Conservation (phyloP, 495 filamentous ascomycete genomes). For the Venustampulla echinocandica region DNA sequence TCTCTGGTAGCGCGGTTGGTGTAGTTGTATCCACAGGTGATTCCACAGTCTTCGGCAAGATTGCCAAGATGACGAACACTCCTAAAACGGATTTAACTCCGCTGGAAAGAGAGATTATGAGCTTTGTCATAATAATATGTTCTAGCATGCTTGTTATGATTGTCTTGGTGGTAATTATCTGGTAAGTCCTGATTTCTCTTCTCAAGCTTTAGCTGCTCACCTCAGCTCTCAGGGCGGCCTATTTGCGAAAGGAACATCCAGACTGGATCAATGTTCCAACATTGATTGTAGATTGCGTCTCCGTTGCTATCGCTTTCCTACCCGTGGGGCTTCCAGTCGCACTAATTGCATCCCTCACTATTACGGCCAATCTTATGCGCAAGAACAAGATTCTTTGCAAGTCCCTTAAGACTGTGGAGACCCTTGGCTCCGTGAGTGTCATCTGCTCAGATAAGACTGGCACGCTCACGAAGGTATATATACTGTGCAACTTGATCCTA, state of each 20-base stretch:
- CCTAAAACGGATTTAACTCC: constrained; percentile 52
- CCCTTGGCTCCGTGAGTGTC: constrained; percentile 55
- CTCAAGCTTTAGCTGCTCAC: neutral
- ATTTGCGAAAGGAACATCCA: constrained; percentile 50
- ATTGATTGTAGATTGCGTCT: constrained; percentile 58
- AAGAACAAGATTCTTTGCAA: constrained; percentile 29
- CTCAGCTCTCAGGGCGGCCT: constrained; percentile 41
- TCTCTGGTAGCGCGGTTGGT: constrained; percentile 55
- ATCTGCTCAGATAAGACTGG: constrained; percentile 52
- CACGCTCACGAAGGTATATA: constrained; percentile 20
- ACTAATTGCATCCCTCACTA: constrained; percentile 49
- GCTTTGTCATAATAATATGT: constrained; percentile 58
- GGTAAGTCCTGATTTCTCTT: constrained; percentile 38
- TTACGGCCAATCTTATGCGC: constrained; percentile 30
- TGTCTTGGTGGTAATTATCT: constrained; percentile 46
- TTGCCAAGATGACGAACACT: constrained; percentile 57
- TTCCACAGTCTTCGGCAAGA: constrained; percentile 34
- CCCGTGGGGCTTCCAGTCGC: constrained; percentile 64
- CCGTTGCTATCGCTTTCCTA: constrained; percentile 63
- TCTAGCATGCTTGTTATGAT: constrained; percentile 47
- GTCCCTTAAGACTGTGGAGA: constrained; percentile 45
- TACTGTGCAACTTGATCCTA: constrained; percentile 30
- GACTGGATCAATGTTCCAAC: constrained; percentile 59
- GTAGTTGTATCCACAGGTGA: constrained; percentile 48
- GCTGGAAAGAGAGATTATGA: constrained; percentile 59